Conservation (phyloP, 805 yeast genomes). For the Starmerella bombi region DNA sequence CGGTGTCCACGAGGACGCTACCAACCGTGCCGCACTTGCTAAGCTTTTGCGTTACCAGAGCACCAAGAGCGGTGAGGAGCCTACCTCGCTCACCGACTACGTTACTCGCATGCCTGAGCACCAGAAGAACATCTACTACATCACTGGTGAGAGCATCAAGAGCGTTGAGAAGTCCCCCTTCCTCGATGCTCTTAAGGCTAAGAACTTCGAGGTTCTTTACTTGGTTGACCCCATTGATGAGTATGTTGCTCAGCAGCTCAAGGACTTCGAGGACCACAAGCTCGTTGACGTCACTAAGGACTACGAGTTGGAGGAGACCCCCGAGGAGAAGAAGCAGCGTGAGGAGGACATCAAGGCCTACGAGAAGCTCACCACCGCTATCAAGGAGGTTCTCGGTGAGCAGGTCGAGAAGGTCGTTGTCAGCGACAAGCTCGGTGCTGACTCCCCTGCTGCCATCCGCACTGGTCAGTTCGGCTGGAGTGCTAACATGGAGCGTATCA, state of each 20-base stretch:
- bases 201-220: constrained; percentile 95
- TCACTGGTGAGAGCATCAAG: constrained; percentile 97
- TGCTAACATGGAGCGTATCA: constrained; percentile 99
- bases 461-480: constrained; percentile 99
- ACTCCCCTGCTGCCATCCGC: constrained; percentile 98
- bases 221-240: constrained; percentile 98
- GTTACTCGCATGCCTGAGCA: constrained; percentile 99
- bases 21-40: constrained; percentile 91
- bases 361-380: constrained; percentile 87
- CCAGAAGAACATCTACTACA: constrained; percentile 98
- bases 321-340: constrained; percentile 89
- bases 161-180: constrained; percentile 98
- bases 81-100: constrained; percentile 89
- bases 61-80: constrained; percentile 87
- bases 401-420: constrained; percentile 98
- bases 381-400: constrained; percentile 95
- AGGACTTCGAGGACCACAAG: constrained; percentile 98
- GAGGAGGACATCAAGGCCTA: constrained; percentile 85
- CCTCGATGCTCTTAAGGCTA: constrained; percentile 96
- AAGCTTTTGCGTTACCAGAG: constrained; percentile 95
- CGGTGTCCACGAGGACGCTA: constrained; percentile 98
- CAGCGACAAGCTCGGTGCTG: constrained; percentile 86
- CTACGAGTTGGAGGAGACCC: constrained; percentile 90
- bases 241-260: constrained; percentile 97
- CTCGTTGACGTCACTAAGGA: constrained; percentile 98